These are phyloP conservation scores for Phytopythium sindhum DNA, from an alignment of 352 stramenopile genomes.

Conservation along the genomic window DNA sequence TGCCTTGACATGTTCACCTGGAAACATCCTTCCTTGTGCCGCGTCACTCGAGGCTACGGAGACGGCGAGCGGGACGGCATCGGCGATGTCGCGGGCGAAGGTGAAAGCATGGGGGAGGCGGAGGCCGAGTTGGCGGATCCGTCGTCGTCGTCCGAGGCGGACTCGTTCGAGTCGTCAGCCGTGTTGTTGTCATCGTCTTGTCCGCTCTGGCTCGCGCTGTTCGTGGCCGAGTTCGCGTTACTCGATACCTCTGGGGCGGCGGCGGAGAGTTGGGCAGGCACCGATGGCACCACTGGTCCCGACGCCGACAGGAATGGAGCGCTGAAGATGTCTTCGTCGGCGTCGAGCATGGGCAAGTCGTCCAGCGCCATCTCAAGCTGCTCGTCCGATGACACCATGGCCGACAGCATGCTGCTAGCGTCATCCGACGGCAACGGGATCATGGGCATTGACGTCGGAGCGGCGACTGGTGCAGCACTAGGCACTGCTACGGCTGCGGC, in stretches of 20 bases:
- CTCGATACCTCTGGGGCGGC: background rate
- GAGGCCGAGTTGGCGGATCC: constrained; percentile 61
- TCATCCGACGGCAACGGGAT: constrained; percentile 9
- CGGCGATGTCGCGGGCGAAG: constrained; percentile 48
- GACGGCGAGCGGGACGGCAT: constrained; percentile 63
- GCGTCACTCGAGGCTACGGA: constrained; percentile 14
- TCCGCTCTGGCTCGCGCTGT: constrained; percentile 16
- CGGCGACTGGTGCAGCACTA: constrained; percentile 10
- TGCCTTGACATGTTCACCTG: background rate
- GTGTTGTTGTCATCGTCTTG: constrained; percentile 45
- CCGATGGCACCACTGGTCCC: background rate
- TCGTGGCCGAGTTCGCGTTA: constrained; percentile 14
- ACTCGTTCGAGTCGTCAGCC: constrained; percentile 36
- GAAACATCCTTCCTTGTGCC: background rate
- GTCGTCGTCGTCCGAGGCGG: constrained; percentile 38
- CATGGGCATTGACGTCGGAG: constrained; percentile 13
- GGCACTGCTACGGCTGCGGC: background rate
- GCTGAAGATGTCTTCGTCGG: constrained; percentile 59
- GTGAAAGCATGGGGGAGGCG: constrained; percentile 45
- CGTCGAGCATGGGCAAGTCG: constrained; percentile 70
- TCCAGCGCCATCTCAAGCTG: constrained; percentile 70
- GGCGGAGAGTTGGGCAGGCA: background rate
- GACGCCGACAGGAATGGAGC: constrained; percentile 26
- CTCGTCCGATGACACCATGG: constrained; percentile 57
- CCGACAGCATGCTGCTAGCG: constrained; percentile 17